Evolutionary conservation across 306 rosid species (phyloP), one percentile per base, ranked within the genome.

Genomic region (Castanea crenata): DNA sequence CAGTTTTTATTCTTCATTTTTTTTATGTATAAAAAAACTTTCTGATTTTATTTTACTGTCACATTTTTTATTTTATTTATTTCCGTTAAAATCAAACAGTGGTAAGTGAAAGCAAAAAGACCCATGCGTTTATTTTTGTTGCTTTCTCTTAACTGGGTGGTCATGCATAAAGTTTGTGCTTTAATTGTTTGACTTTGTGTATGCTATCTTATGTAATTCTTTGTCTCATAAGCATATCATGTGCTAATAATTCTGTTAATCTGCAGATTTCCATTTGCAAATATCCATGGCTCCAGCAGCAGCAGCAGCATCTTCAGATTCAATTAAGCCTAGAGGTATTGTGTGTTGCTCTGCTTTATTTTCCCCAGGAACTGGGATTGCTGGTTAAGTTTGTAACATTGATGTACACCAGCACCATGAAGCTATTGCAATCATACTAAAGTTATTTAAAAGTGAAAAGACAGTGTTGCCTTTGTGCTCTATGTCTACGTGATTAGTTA

Each of bases 311-410:
- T 86, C 92, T 79, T 79, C 97, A 12, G 93, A 93, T 46, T 86
- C 89, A 11, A 83, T 96, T 32, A 88, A 90, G 38, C 90, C 99
- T 20, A 86, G 90, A 93, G 99, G 99, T 96, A 69, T 51, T 51
- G 35, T 44, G n/a, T 80, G 46, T 70, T 76, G 3, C n/a, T 76
- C 52, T 76, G 31, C 59, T 31, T 35, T 25, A 35, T 71, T 5
- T 59, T 6, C 61, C 11, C 18, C 19, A 9, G 41, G 12, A 68
- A 35, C 25, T 38, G 52, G 31, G 27, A 29, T 27, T 44, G 5
- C 35, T 29, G 65, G 72, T 49, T 68, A 20, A 18, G 68, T 62
- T 25, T 49, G 27, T 16, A 9, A 32, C 75, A 21, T 51, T 58
- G 19, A 57, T 44, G 32, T 23, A 64, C 6, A 2, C 23, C 2